Base-by-base conservation (phyloP, 176 grass and related monocot species). In the Musa schizocarpa region DNA sequence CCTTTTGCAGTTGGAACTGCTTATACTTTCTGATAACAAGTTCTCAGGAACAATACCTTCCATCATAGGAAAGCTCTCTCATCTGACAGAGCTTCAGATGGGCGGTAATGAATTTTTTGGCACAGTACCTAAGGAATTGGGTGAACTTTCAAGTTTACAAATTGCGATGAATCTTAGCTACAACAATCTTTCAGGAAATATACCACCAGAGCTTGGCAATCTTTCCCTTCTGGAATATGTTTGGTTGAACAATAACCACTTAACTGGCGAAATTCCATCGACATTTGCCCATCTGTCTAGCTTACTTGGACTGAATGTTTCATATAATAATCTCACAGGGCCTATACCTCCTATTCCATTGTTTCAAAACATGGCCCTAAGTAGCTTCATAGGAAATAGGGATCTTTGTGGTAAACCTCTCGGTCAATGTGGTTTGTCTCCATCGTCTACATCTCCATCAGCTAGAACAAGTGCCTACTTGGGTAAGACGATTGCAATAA, bases 121-220 rank as follows among this genome's bases (percentile, higher is more conserved):
- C 81, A 78, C 54, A 71, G 92, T 95, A 82, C 96, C 96, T 3
- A 88, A 89, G 85, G 96, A 99, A 64, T 75, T 99, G 50, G 91
- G 96, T 7, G 54, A 82, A 17, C 82, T 99, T n/a, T 94, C 91
- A 14, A 94, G 91, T 69, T 78, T 99, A 73, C 96, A 99, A 82
- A 99, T 99, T 61, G 96, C 86, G 50, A 70, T 99, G 88, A 99
- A 99, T 91, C 80, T 99, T 72, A 99, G 95, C 78, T 87, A 84
- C 68, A 99, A 99, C 43, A 84, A 80, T 53, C 86, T 95, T 53
- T 92, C 88, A 58, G 86, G 91, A 54, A 79, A 88, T 29, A 86
- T 99, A 86, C 96, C 96, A 65, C 79, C 85, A 67, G 96, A 99
- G 74, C 88, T 99, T 78, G 96, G 96, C 64, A 89, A 86, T 75